Evolutionary conservation across 2,329 filamentous ascomycete species (phyloP), one percentile per base, ranked within the genome.

Genomic region (Diaporthe velutina): DNA sequence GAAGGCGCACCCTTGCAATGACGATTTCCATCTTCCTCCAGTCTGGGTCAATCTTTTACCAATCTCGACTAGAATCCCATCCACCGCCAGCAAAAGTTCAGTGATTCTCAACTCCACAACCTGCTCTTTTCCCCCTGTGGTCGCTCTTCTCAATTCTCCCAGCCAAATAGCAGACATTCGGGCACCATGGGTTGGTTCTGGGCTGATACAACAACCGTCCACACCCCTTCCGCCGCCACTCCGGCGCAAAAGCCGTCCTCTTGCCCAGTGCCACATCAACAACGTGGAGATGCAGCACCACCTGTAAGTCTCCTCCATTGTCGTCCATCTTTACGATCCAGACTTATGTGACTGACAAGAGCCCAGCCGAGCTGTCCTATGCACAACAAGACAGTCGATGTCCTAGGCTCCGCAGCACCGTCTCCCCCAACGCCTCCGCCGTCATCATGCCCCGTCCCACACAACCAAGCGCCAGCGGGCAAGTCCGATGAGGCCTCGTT

Each of bases 151-250:
- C 5, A 40, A 6, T 6, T 50, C 2, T 42, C 1, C 25, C 33
- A 22, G 22, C 64, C 35, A 19, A 30, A 40, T n/a, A 13, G 8
- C 25, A 71, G 5, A 40, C 19, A 42, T 19, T 35, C 22, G 33
- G 54, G 13, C 52, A 66, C 6, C 12, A 92, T 92, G 90, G 90
- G 90, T 78, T 91, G 90, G 90, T 92, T 92, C 79, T 92, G 90
- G 90, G 88, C 90, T 76, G 90, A 92, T 76, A 76, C 83, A 60
- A 80, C 86, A 72, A 78, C 83, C 76, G 67, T 80, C 60, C 73
- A 78, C 48, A 66, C 76, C 30, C 64, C 75, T 40, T 72, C 70
- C 58, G 76, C 70, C 70, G 71, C 54, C 28, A 45, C 73, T 42
- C 52, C 72, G 70, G 50, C 55, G 35, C 73, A 75, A 61, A 68